Evolutionary conservation across 1,139 yeast genomes (phyloP).

Genomic region (Suhomyces chickasaworum): DNA sequence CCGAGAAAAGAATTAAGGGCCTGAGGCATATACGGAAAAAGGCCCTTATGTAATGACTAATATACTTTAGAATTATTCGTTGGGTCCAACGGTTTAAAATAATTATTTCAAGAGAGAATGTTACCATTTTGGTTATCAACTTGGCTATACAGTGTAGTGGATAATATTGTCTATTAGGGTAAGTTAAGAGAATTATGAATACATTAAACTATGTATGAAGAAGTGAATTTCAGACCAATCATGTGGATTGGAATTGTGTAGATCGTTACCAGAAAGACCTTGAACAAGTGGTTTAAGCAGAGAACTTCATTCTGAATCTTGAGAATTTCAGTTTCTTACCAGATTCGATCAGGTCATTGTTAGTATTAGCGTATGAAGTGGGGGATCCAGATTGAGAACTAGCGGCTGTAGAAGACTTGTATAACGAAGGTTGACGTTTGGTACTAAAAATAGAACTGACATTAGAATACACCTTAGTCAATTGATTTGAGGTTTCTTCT

Average conservation of each 20-base stretch:
- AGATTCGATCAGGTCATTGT: slow-evolving; percentile 3
- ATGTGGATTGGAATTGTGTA: background rate
- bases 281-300: slow-evolving; percentile 3
- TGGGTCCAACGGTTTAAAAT: background rate
- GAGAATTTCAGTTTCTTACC: slow-evolving; percentile 10
- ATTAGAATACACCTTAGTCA: slow-evolving; percentile 22
- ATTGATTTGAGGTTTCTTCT: slow-evolving; percentile 5
- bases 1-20: too few species aligned
- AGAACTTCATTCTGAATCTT: slow-evolving; percentile 16
- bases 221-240: slow-evolving; percentile 1
- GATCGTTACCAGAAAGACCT: slow-evolving; percentile 5
- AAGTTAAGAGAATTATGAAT: background rate
- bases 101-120: background rate
- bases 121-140: too few species aligned
- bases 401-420: slow-evolving; percentile 5
- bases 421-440: slow-evolving; percentile 8
- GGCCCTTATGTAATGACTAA: background rate
- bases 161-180: background rate
- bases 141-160: too few species aligned
- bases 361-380: background rate
- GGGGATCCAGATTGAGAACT: slow-evolving; percentile 7
- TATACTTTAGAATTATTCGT: background rate
- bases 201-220: background rate
- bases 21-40: background rate
- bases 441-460: slow-evolving; percentile 29